Conservation (phyloP, 768 basidiomycete species). For the Leccinum barrowsii region DNA sequence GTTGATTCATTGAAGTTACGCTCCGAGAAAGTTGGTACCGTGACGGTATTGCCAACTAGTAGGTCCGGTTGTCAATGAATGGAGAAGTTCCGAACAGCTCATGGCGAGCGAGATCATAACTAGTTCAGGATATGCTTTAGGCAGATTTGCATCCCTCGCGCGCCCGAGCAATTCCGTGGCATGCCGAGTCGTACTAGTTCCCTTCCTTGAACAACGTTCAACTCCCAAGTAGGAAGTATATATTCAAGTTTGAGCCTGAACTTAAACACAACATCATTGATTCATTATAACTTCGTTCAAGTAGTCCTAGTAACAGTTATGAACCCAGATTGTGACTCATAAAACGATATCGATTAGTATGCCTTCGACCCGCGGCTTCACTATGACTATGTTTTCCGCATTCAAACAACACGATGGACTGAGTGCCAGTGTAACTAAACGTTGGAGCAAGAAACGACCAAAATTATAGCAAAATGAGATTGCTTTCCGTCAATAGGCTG, state of each 20-base stretch:
- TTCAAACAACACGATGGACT: constrained; percentile 8
- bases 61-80: background rate
- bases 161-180: background rate
- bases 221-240: background rate
- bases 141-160: background rate
- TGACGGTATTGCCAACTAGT: too few species aligned
- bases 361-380: constrained; percentile 1
- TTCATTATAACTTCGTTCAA: too few species aligned
- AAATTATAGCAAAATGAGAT: constrained; percentile 1
- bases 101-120: constrained; percentile 6
- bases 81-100: background rate
- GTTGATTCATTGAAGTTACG: too few species aligned
- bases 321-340: constrained; percentile 2
- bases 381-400: background rate
- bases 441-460: background rate
- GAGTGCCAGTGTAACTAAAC: background rate
- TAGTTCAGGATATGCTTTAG: background rate
- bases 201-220: background rate
- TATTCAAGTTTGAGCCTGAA: background rate
- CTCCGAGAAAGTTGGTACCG: too few species aligned
- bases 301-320: background rate
- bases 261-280: too few species aligned
- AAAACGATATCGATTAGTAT: background rate
- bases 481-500: background rate
- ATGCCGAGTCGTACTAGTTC: background rate